These are phyloP conservation scores for Mrakia frigida DNA, from an alignment of 768 basidiomycete genomes.

Conservation along the genomic window DNA sequence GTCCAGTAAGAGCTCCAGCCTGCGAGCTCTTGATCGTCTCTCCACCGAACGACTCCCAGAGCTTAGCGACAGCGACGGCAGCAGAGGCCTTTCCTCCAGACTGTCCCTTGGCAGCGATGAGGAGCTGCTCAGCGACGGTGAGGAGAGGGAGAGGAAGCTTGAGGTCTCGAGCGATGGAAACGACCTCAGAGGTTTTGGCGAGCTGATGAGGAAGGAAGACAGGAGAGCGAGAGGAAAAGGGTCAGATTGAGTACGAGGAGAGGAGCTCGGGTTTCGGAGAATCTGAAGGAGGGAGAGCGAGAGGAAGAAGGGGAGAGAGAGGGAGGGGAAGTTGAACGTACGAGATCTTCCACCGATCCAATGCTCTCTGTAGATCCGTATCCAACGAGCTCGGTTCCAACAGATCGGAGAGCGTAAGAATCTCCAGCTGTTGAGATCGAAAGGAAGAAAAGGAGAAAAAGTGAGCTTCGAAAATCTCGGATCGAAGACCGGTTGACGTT, in stretches of 20 bases:
- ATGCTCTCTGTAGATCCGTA: background rate
- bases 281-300: background rate
- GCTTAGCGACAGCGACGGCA: slow-evolving; percentile 12
- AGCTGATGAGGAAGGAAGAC: background rate
- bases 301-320: background rate
- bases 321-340: background rate
- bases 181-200: slow-evolving; percentile 19
- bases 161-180: background rate
- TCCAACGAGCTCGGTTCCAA: slow-evolving; percentile 17
- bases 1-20: background rate
- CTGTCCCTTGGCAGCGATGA: slow-evolving; percentile 2
- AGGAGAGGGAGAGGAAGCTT: slow-evolving; percentile 24
- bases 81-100: background rate
- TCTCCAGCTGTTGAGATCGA: background rate
- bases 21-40: slow-evolving; percentile 9
- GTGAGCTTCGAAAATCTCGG: no score
- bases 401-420: background rate
- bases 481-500: no score
- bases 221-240: background rate
- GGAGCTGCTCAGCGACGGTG: slow-evolving; percentile 25
- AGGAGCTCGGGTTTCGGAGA: background rate
- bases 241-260: background rate
- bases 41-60: slow-evolving; percentile 12
- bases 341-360: slow-evolving; percentile 8
- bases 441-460: no score